Evolutionary conservation across 306 rosid genomes (phyloP).

Genomic region (Gillenia trifoliata): DNA sequence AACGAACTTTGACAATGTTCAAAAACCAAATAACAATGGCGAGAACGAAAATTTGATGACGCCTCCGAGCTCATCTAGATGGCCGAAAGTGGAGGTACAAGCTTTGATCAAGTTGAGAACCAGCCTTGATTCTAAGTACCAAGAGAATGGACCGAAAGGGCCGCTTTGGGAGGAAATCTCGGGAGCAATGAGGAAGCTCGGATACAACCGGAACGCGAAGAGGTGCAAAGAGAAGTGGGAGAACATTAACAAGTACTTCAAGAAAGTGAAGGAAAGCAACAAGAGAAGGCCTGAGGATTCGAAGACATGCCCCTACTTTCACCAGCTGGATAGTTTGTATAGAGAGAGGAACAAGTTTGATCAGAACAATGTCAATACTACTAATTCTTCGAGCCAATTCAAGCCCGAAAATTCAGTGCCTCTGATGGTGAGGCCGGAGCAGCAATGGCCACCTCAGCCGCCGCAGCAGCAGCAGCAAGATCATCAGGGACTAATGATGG

Average conservation of each 20-base stretch:
- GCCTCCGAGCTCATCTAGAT: slow-evolving; percentile 51
- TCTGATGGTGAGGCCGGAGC: slow-evolving; percentile 86
- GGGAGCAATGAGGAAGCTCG: slow-evolving; percentile 50
- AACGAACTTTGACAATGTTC: slow-evolving; percentile 23
- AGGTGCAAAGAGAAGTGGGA: slow-evolving; percentile 99
- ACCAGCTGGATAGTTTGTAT: slow-evolving; percentile 64
- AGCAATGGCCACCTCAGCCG: slow-evolving; percentile 77
- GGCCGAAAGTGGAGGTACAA: slow-evolving; percentile 84
- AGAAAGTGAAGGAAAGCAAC: slow-evolving; percentile 90
- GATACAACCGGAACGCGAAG: slow-evolving; percentile 67
- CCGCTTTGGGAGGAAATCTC: slow-evolving; percentile 95
- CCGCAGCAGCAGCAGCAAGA: not conserved
- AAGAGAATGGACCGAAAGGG: slow-evolving; percentile 80
- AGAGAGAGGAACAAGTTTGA: slow-evolving; percentile 46
- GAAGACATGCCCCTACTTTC: slow-evolving; percentile 87
- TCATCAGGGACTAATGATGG: not conserved
- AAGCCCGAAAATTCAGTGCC: slow-evolving; percentile 48
- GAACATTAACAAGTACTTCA: slow-evolving; percentile 96
- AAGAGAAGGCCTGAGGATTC: slow-evolving; percentile 82
- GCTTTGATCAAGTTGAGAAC: slow-evolving; percentile 63
- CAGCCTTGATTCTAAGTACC: slow-evolving; percentile 58
- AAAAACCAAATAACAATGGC: slow-evolving; percentile 24
- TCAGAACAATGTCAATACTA: not conserved
- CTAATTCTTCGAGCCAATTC: not conserved
- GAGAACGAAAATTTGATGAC: slow-evolving; percentile 18